A percentile compares a stretch with the other conserved stretches of the same genome.
Conservation (phyloP, 1,284 basidiomycete genomes). For the Austroboletus rostrupii region DNA sequence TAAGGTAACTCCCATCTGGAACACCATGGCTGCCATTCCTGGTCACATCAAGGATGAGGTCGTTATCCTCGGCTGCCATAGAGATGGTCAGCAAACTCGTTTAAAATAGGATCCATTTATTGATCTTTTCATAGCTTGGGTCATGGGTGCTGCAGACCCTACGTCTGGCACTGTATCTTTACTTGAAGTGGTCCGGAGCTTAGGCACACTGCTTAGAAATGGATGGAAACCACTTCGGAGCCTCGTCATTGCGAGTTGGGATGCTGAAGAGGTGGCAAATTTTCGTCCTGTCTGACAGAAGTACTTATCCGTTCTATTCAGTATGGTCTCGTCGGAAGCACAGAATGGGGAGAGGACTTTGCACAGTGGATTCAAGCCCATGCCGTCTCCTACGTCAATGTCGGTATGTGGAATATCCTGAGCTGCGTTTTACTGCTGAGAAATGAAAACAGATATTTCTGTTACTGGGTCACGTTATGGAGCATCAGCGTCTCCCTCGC, state of each 20-base stretch:
- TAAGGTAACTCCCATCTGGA: constrained; percentile 83
- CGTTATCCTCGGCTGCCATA: constrained; percentile 81
- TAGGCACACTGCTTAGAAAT: constrained; percentile 64
- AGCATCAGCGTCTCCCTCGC: constrained; percentile 64
- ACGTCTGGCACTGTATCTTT: constrained; percentile 85
- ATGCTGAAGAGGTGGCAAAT: constrained; percentile 76
- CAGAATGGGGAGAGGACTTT: constrained; percentile 90
- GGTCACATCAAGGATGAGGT: constrained; percentile 86
- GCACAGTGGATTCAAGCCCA: constrained; percentile 73
- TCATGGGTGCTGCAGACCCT: constrained; percentile 83
- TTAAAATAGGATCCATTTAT: background rate
- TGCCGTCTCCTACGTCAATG: constrained; percentile 86
- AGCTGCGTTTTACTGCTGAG: constrained; percentile 9
- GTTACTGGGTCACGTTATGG: constrained; percentile 64
- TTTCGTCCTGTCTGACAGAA: background rate
- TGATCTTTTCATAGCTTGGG: constrained; percentile 34
- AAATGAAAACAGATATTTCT: constrained; percentile 46
- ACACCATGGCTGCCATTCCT: constrained; percentile 87
- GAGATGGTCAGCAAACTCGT: constrained; percentile 58
- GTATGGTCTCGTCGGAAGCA: constrained; percentile 84
- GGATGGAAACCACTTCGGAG: constrained; percentile 92
- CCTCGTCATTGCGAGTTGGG: constrained; percentile 88
- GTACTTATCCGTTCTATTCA: constrained; percentile 27
- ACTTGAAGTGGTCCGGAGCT: constrained; percentile 80
- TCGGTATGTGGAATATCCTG: constrained; percentile 43